Conservation (phyloP, 2,329 filamentous ascomycete species). For the Xylaria polymorpha region DNA sequence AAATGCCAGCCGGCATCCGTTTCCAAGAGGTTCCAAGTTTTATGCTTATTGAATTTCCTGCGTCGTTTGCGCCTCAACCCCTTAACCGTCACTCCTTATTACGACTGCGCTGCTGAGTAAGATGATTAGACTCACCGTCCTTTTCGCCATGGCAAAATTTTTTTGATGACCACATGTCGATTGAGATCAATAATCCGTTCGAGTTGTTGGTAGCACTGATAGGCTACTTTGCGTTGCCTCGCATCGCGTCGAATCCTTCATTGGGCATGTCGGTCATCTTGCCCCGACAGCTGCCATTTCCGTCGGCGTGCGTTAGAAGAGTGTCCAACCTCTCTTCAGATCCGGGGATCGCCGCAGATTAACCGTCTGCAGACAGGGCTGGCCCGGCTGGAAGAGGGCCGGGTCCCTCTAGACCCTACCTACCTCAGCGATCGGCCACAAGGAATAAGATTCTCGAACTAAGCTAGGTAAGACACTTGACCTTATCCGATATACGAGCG, state of each 20-base stretch:
- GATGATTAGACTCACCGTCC: slow-evolving; percentile 27
- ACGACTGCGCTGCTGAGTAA: slow-evolving; percentile 30
- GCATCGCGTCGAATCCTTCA: slow-evolving; percentile 23
- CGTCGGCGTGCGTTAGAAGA: slow-evolving; percentile 21
- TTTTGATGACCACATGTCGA: background rate
- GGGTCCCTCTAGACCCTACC: slow-evolving; percentile 1
- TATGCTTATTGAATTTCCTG: slow-evolving; percentile 23
- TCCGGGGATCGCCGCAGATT: slow-evolving; percentile 29
- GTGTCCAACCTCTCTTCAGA: slow-evolving; percentile 8
- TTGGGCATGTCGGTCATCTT: slow-evolving; percentile 34
- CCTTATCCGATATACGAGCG: slow-evolving; percentile 17
- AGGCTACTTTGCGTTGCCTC: background rate
- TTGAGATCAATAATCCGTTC: background rate
- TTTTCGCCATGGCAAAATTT: slow-evolving; percentile 9
- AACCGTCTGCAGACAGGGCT: slow-evolving; percentile 24
- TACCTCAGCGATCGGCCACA: slow-evolving; percentile 25
- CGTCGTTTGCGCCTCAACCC: background rate
- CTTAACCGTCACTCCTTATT: slow-evolving; percentile 3
- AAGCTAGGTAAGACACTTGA: slow-evolving; percentile 1
- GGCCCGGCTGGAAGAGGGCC: background rate
- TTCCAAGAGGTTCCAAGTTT: background rate
- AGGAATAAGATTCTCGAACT: slow-evolving; percentile 12
- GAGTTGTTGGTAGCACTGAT: background rate
- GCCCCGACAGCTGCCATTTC: slow-evolving; percentile 34
- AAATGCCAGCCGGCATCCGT: slow-evolving; percentile 32